Evolutionary conservation across 257 asterid species (phyloP).

Genomic region (Parsonsia alboflavescens): DNA sequence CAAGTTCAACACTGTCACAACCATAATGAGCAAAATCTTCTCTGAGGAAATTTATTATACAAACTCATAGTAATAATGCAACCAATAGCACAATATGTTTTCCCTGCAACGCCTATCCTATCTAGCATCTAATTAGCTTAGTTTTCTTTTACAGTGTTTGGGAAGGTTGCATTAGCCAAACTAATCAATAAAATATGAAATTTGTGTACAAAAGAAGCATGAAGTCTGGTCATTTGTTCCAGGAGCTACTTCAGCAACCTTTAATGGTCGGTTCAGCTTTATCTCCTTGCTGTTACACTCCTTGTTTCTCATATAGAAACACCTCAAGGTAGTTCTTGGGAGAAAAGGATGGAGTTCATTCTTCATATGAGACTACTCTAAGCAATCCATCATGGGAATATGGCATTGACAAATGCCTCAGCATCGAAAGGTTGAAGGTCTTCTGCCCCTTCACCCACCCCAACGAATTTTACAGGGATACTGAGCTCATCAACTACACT

Average conservation of each 20-base stretch:
- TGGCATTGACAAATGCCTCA: constrained; percentile 83
- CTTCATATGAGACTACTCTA: background rate
- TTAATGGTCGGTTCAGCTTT: background rate
- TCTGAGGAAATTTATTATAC: background rate
- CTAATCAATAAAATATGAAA: background rate
- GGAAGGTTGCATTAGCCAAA: background rate
- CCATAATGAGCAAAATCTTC: background rate
- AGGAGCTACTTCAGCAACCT: background rate
- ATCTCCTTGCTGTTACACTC: background rate
- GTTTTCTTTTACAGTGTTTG: background rate
- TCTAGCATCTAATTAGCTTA: background rate
- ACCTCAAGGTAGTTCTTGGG: background rate
- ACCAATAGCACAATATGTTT: background rate
- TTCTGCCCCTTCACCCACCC: constrained; percentile 82
- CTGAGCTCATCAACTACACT: constrained; percentile 96
- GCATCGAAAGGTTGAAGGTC: constrained; percentile 94
- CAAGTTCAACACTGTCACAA: background rate
- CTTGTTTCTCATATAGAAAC: background rate
- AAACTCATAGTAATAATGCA: background rate
- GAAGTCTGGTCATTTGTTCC: background rate
- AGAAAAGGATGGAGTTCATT: background rate
- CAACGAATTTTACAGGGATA: constrained; percentile 92
- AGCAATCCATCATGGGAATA: constrained; percentile 56
- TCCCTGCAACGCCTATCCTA: background rate
- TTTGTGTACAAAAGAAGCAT: background rate